Percentiles rank a stretch among this genome's conserved stretches.
phyloP scores from a whole-genome alignment of 306 rosid genomes.

The Malus sieversii region DNA sequence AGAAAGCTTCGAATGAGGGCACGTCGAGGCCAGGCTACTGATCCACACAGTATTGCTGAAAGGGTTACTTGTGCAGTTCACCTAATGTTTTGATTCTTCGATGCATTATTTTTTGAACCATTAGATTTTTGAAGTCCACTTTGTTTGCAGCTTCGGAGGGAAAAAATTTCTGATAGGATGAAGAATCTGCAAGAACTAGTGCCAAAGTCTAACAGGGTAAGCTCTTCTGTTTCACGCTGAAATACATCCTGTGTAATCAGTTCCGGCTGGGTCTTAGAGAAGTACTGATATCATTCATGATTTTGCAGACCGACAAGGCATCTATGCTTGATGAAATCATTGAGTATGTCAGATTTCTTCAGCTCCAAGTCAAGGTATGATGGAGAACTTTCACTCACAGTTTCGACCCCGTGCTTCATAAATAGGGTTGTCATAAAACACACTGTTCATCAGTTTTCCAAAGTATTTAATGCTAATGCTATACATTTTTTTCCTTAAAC shows the following conservation, averaged over 20 bases:
- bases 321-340: constrained; percentile 47
- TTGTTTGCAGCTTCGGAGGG: constrained; percentile 34
- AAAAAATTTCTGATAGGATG: constrained; percentile 44
- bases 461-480: neutral
- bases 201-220: constrained; percentile 35
- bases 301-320: constrained; percentile 40
- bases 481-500: no score
- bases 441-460: neutral
- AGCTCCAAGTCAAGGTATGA: constrained; percentile 43
- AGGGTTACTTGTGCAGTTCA: constrained; percentile 24
- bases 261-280: neutral
- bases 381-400: neutral
- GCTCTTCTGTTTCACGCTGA: neutral
- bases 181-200: constrained; percentile 39
- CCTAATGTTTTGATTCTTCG: no score
- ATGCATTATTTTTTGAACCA: no score
- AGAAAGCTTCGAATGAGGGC: constrained; percentile 32
- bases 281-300: neutral
- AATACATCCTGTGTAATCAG: neutral
- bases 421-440: neutral
- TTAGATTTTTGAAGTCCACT: neutral
- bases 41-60: constrained; percentile 48
- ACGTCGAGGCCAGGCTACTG: constrained; percentile 46
- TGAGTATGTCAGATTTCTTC: constrained; percentile 40
- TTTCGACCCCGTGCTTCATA: neutral